phyloP scores from a whole-genome alignment of 2,329 filamentous ascomycete genomes.

The Clathrospora elynae region DNA sequence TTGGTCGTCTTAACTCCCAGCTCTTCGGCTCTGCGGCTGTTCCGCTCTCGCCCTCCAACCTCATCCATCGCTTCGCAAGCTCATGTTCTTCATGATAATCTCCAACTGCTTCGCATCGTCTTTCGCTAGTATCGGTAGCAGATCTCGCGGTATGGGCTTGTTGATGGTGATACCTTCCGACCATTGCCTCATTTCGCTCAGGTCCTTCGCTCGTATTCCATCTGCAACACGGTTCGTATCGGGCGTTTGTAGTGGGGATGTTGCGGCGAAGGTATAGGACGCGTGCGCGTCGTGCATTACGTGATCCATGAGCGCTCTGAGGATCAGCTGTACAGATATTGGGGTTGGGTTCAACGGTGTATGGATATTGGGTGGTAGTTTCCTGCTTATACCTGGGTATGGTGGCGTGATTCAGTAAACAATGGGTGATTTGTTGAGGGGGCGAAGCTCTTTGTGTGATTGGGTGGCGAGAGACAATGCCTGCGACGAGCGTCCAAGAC shows the following conservation, averaged over 20 bases:
- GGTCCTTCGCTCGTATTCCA: background rate
- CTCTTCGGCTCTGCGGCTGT: too few species aligned
- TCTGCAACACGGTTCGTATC: too few species aligned
- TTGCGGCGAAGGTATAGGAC: too few species aligned
- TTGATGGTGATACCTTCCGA: conserved; percentile 70
- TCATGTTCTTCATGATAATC: conserved; percentile 65
- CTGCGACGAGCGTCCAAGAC: too few species aligned
- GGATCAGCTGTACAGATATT: background rate
- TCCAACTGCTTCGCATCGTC: conserved; percentile 77
- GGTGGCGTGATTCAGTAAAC: background rate
- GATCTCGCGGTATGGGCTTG: conserved; percentile 83
- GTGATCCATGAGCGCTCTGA: background rate
- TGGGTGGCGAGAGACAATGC: too few species aligned
- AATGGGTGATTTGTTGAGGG: background rate
- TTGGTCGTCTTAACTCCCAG: too few species aligned
- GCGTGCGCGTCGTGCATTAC: background rate
- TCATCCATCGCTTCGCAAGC: conserved; percentile 71
- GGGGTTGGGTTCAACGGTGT: background rate
- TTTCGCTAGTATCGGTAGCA: conserved; percentile 92
- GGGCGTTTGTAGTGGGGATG: too few species aligned
- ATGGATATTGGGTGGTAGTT: background rate
- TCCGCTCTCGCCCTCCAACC: too few species aligned
- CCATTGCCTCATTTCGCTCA: background rate
- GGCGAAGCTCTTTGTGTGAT: too few species aligned
- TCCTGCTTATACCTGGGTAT: background rate